Base-by-base conservation (phyloP, 2,329 filamentous ascomycete species). In the Cadophora malorum region DNA sequence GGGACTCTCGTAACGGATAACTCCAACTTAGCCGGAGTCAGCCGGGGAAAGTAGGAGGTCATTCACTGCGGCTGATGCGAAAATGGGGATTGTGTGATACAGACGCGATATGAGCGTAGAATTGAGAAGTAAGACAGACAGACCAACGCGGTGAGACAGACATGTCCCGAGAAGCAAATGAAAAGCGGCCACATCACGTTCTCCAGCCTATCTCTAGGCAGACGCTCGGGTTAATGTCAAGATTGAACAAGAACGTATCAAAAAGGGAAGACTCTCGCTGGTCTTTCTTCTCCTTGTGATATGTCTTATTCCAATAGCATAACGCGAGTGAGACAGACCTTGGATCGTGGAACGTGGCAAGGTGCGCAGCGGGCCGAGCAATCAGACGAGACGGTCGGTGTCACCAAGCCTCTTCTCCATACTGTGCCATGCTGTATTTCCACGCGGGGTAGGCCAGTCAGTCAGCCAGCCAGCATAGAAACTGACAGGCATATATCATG, bases 341-440 rank as follows among this genome's bases (percentile, higher is more conserved):
- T 61, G 58, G 58, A 10, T 21, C 47, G 58, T 61, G 58, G 58
- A 61, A 61, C 41, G 58, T 61, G 58, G 58, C 58, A 47, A 23
- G n/a, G 19, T n/a, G 38, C 58, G 58, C 58, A 28, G 25, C 58
- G 58, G 58, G 38, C 38, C 58, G 58, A 28, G 55, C 55, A 58
- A 61, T 45, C 58, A 61, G 14, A 61, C 41, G 35, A 61, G 25
- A 47, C n/a, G 6, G 33, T 25, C 12, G 33, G 33, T 41, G 25
- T 2, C 4, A 23, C 35, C 55, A 23, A 16, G 38, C 9, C 31
- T 41, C 10, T 28, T 56, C 28, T 55, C 55, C 31, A 12, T 58
- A 58, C 19, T 38, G 33, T 58, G 33, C n/a, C n/a, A 58, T 38
- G 19, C 55, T 38, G 31, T n/a, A 58, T 58, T 7, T 58, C n/a